These are phyloP conservation scores for Coprinopsis sp. DNA, from an alignment of 768 basidiomycete species.

Conservation along the genomic window DNA sequence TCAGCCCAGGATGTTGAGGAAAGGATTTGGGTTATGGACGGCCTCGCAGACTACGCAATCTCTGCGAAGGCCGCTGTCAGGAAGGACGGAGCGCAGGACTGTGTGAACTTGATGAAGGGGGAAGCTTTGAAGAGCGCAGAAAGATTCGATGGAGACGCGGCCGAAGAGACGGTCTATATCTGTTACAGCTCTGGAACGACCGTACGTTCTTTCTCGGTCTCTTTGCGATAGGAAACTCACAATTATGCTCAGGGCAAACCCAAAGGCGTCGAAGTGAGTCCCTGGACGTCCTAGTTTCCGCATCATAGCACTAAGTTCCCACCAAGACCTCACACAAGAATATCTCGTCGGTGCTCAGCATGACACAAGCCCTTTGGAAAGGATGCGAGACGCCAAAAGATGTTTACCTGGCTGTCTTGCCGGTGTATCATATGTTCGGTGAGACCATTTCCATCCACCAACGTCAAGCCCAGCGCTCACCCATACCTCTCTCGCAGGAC, in stretches of 20 bases:
- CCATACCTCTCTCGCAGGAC: conserved; percentile 22
- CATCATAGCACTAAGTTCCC: too few relatives aligned
- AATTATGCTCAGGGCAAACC: conserved; percentile 36
- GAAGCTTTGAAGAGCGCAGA: conserved; percentile 16
- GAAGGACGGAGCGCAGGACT: conserved; percentile 5
- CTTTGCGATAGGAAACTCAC: neutral
- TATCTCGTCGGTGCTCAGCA: conserved; percentile 40
- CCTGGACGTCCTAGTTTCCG: too few relatives aligned
- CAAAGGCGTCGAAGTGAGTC: conserved; percentile 36
- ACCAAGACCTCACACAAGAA: conserved; percentile 28
- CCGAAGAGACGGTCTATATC: conserved; percentile 20
- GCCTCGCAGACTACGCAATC: conserved; percentile 7
- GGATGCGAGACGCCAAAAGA: conserved; percentile 31
- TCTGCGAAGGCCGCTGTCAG: conserved; percentile 4
- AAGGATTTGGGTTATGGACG: conserved; percentile 16
- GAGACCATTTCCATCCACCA: conserved; percentile 1
- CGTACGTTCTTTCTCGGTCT: neutral
- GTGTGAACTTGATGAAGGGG: conserved; percentile 14
- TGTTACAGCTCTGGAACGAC: conserved; percentile 47
- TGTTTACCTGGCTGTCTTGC: conserved; percentile 46
- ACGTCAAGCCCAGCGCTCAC: neutral
- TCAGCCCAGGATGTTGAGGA: conserved; percentile 10
- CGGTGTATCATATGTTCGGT: conserved; percentile 29
- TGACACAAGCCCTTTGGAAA: conserved; percentile 32
- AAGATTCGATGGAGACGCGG: conserved; percentile 16